Base-by-base conservation (phyloP, 495 filamentous ascomycete genomes). In the Tuber indicum region DNA sequence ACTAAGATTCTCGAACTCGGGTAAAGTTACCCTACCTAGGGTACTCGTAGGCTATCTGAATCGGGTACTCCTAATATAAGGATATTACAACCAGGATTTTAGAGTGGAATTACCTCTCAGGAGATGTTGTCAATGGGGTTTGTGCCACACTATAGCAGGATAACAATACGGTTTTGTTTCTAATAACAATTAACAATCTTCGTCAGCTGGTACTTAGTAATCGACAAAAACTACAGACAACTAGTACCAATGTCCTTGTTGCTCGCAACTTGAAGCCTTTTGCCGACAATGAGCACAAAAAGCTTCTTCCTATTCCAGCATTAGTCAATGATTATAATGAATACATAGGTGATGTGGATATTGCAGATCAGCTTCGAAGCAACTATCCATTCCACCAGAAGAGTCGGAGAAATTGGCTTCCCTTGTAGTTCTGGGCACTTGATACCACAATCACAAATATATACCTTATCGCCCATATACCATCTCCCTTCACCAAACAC, bases 391-490 rank as follows among this genome's bases (percentile, higher is more conserved):
- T 70, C 43, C n/a, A 44, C 75, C 69, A 21, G 19, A 42, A 39
- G 42, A 47, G 14, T 47, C 7, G 2, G 17, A 19, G 79, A 19
- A 81, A 69, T 44, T 83, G 44, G 69, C 80, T 76, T 70, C 75
- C 74, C 19, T 42, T 82, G 7, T 80, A 81, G 66, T 81, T 78
- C 72, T 82, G 46, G 77, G 73, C 78, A 47, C 75, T 84, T 52
- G 77, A 84, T 75, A 75, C 77, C 71, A 70, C 70, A 39, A 17
- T 77, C 49, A 71, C 69, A 26, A 77, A 74, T 66, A 21, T 19
- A 5, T 77, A 43, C 26, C 52, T 74, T n/a, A 74, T 74, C n/a
- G 26, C 41, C 14, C 14, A 32, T 58, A 19, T 19, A 21, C 44
- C 14, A 6, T 47, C 2, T 5, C 9, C 3, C 23, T 14, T 58